Percentiles rank a stretch among this genome's conserved stretches.
phyloP scores from a whole-genome alignment of 2,329 filamentous ascomycete species.

The Elsinoe arachidis region DNA sequence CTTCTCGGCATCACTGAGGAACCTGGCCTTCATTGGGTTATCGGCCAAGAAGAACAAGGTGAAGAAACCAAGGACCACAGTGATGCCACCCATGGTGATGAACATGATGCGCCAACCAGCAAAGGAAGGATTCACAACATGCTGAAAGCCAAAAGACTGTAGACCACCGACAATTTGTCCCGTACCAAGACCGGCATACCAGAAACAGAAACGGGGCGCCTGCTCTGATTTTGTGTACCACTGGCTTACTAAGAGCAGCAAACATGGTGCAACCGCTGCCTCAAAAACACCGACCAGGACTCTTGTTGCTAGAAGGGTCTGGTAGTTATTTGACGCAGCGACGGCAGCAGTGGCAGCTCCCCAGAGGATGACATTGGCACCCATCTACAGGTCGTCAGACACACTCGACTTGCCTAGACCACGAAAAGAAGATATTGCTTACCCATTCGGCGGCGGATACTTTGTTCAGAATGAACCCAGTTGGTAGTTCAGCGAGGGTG shows the following conservation, averaged over 20 bases:
- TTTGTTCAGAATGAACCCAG: constrained; percentile 46
- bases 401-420: constrained; percentile 14
- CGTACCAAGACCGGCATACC: constrained; percentile 64
- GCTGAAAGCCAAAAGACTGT: constrained; percentile 45
- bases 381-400: constrained; percentile 27
- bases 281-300: constrained; percentile 62
- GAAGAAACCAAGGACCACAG: constrained; percentile 15
- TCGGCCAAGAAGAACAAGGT: constrained; percentile 32
- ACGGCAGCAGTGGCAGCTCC: constrained; percentile 51
- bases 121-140: constrained; percentile 19
- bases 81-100: constrained; percentile 19
- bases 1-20: constrained; percentile 49
- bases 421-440: background rate
- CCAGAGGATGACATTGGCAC: constrained; percentile 55
- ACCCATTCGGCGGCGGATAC: constrained; percentile 50
- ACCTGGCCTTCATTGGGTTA: constrained; percentile 60
- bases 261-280: constrained; percentile 57
- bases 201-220: constrained; percentile 19
- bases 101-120: constrained; percentile 21
- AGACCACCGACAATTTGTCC: constrained; percentile 64
- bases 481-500: constrained; percentile 51
- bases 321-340: constrained; percentile 51
- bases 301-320: constrained; percentile 49
- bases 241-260: constrained; percentile 56
- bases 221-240: constrained; percentile 59